phyloP scores from a whole-genome alignment of 768 basidiomycete species.

The Boletus patriciae region DNA sequence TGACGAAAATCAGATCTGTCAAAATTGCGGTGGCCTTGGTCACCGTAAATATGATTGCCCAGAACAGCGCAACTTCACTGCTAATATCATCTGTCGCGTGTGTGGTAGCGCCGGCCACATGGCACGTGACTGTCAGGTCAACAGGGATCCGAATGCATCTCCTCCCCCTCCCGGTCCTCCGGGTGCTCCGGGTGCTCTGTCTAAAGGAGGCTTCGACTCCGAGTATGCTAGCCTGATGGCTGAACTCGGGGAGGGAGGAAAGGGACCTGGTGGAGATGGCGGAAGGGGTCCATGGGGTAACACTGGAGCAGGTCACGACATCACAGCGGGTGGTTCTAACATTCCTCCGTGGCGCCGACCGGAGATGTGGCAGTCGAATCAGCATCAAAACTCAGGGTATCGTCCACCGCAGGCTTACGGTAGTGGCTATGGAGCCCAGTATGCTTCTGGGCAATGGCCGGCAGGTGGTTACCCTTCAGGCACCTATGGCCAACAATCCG shows the following conservation, averaged over 20 bases:
- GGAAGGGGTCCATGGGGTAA: constrained; percentile 62
- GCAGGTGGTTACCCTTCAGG: constrained; percentile 34
- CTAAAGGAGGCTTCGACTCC: constrained; percentile 87
- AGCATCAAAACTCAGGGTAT: constrained; percentile 57
- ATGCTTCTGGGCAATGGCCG: constrained; percentile 42
- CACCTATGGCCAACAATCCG: constrained; percentile 45
- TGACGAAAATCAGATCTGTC: constrained; percentile 99
- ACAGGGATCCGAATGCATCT: constrained; percentile 80
- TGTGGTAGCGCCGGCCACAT: constrained; percentile 99
- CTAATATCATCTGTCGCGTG: constrained; percentile 98
- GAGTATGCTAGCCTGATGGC: constrained; percentile 98
- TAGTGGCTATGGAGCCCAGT: constrained; percentile 45
- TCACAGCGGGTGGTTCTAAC: constrained; percentile 64
- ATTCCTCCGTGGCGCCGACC: constrained; percentile 91
- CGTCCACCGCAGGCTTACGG: constrained; percentile 67
- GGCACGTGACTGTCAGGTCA: constrained; percentile 96
- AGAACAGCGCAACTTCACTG: constrained; percentile 96
- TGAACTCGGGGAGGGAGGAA: constrained; percentile 86
- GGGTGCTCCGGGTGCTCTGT: constrained; percentile 37
- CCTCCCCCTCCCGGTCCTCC: constrained; percentile 43
- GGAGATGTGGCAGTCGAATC: constrained; percentile 75
- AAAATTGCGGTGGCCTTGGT: constrained; percentile 91
- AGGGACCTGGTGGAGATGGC: constrained; percentile 53
- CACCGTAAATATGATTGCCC: constrained; percentile 99
- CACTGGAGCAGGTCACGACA: constrained; percentile 59